Percentiles rank a stretch among this genome's conserved stretches.
Evolutionary conservation across 2,329 filamentous ascomycete species (phyloP).

Genomic region (Colletotrichum filicis): DNA sequence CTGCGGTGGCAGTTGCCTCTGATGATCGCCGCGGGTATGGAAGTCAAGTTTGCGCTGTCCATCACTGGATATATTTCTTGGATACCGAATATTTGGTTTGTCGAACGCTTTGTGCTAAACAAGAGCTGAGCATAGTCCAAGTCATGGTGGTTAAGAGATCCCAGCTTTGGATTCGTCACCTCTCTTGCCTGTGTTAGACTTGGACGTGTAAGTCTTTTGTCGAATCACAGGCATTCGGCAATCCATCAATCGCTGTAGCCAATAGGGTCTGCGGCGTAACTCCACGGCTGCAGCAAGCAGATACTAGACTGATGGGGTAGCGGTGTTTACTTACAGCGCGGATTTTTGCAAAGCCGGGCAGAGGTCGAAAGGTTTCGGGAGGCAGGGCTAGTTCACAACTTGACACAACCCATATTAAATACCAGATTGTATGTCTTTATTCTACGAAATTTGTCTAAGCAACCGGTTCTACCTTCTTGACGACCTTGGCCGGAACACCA

Average conservation of each 20-base stretch:
- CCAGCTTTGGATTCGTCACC: too few species aligned
- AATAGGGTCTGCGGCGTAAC: not conserved
- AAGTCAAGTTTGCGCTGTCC: too few species aligned
- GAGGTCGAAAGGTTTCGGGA: not conserved
- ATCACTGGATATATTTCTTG: too few species aligned
- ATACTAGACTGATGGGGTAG: not conserved
- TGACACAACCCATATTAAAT: not conserved
- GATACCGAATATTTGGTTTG: too few species aligned
- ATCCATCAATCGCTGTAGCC: not conserved
- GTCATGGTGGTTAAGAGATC: too few species aligned
- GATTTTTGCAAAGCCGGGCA: not conserved
- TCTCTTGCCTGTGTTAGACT: too few species aligned
- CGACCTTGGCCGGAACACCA: slow-evolving; percentile 48
- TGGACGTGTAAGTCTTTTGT: too few species aligned
- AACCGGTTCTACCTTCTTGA: slow-evolving; percentile 36
- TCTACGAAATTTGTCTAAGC: not conserved
- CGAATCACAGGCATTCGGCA: not conserved
- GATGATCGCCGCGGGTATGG: too few species aligned
- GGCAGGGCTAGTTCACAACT: not conserved
- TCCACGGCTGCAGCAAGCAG: not conserved
- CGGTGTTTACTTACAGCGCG: not conserved
- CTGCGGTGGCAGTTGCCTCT: too few species aligned
- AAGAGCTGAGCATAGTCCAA: too few species aligned
- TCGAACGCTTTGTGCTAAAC: too few species aligned
- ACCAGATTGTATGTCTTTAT: not conserved